Conservation (phyloP, 441 rosid species). For the Erodium trifolium region DNA sequence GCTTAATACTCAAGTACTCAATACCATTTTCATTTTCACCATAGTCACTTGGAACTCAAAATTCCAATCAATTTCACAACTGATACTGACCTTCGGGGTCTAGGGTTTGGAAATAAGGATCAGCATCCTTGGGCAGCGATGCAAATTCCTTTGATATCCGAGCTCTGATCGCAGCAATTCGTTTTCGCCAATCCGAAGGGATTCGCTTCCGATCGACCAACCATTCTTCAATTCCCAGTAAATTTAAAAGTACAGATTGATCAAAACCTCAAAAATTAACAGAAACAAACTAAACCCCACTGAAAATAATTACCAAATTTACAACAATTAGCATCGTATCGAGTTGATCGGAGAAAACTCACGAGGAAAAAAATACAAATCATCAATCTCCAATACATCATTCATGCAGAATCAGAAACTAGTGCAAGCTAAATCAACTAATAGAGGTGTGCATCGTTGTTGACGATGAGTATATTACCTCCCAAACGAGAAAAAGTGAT, state of each 20-base stretch:
- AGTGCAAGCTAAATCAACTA: neutral
- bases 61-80: neutral
- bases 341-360: neutral
- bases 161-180: constrained; percentile 54
- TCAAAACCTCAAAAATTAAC: neutral
- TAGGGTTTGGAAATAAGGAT: constrained; percentile 71
- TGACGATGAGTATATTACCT: constrained; percentile 34
- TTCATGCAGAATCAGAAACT: constrained; percentile 2
- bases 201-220: constrained; percentile 91
- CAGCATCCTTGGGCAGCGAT: constrained; percentile 62
- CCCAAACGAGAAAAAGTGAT: constrained; percentile 88
- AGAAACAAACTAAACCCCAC: constrained; percentile 8
- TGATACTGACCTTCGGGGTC: constrained; percentile 56
- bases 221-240: constrained; percentile 52
- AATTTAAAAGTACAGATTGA: neutral
- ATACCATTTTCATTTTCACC: neutral
- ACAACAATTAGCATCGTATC: neutral
- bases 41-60: neutral
- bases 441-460: neutral
- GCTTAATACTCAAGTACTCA: neutral
- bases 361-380: neutral
- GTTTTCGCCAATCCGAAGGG: constrained; percentile 86
- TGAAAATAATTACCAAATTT: constrained; percentile 7
- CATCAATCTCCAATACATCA: neutral
- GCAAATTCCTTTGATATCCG: constrained; percentile 66